Percentiles rank a stretch among this genome's conserved stretches.
phyloP scores from a whole-genome alignment of 768 basidiomycete genomes.

The Kwoniella botswanensis region DNA sequence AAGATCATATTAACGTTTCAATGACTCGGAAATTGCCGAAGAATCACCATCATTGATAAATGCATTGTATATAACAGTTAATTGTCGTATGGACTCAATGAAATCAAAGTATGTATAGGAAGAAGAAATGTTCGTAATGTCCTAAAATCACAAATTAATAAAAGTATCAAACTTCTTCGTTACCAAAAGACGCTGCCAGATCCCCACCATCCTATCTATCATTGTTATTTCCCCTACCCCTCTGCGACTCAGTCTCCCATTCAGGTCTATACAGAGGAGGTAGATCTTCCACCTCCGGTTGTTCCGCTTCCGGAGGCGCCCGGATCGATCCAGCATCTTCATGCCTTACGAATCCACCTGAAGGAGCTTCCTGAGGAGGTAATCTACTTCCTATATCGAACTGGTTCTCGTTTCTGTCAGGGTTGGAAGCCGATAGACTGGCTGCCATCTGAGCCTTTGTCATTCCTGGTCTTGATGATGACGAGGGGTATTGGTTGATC shows the following conservation, averaged over 20 bases:
- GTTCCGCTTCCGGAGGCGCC: constrained; percentile 9
- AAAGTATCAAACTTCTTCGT: background rate
- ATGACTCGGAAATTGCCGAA: background rate
- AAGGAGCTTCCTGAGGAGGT: constrained; percentile 37
- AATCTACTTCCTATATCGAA: constrained; percentile 1
- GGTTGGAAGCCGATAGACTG: constrained; percentile 33
- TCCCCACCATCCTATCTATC: background rate
- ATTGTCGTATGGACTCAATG: background rate
- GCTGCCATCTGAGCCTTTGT: constrained; percentile 48
- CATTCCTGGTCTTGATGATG: constrained; percentile 9
- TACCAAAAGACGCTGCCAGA: background rate
- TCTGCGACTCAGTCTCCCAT: constrained; percentile 35
- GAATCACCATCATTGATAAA: background rate
- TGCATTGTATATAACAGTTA: background rate
- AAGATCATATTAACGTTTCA: constrained; percentile 12
- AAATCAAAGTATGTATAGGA: no score
- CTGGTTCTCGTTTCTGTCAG: constrained; percentile 15
- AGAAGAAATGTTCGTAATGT: constrained; percentile 6
- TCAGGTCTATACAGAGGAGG: constrained; percentile 47
- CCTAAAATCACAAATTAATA: constrained; percentile 4
- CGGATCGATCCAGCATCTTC: constrained; percentile 44
- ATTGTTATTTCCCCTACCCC: background rate
- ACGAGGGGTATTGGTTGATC: constrained; percentile 7
- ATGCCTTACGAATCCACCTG: constrained; percentile 43
- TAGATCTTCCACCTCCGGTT: constrained; percentile 37